Base-by-base conservation (phyloP, 2,329 filamentous ascomycete species). In the Curvularia verruculosa region DNA sequence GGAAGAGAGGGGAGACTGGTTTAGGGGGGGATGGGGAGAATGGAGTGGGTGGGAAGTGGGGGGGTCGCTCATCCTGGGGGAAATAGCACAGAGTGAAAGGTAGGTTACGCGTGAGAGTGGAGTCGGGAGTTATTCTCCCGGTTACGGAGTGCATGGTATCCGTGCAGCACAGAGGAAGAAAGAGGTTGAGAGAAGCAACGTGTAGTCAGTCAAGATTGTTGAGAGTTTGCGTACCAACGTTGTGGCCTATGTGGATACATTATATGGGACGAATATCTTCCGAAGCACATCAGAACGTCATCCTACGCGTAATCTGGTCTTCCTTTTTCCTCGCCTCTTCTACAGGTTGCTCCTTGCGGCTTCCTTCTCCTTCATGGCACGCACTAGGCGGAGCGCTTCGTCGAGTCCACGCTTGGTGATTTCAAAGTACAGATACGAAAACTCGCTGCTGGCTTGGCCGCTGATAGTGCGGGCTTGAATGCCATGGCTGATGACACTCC, bases 391-490 rank as follows among this genome's bases (percentile, higher is more conserved):
- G 18, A 73, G 55, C 9, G 72, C 72, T 18, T 66, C 62, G n/a
- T 75, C 64, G 1, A 75, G 45, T 15, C 72, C 69, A 34, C 59
- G 63, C 55, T 69, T 72, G 9, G 72, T 75, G 19, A 71, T 72
- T 26, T 74, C 64, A 45, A 75, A 75, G 51, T 75, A 75, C 2
- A 70, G 40, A 28, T 75, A 72, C 26, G 71, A 72, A 53, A 75
- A 75, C 36, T 74, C 70, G 56, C 70, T 74, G 60, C 73, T 75
- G 8, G 72, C 73, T 54, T 75, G 72, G 10, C 72, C 71, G 45
- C 67, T 74, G 40, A 75, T 71, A 1, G 73, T 75, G 8, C 73
- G 65, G 13, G 72, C 73, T 23, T 75, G 73, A 10, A 75, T 75
- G 0, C 72, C 71, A 55, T 75, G 72, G 44, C 65, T 72, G 23